Conservation (phyloP, 2,329 filamentous ascomycete species). For the Aspergillus latus region DNA sequence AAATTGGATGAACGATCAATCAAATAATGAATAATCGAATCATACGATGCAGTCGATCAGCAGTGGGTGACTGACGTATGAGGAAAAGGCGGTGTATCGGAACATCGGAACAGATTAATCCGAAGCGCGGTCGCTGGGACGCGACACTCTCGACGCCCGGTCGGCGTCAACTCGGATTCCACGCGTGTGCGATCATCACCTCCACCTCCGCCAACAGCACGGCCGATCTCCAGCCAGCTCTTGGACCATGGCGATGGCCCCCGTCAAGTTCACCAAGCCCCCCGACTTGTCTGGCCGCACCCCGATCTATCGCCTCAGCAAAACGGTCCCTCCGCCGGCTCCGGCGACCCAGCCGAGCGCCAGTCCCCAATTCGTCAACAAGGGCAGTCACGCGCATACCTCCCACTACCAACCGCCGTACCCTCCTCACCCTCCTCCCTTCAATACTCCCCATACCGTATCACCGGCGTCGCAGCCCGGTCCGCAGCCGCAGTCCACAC, state of each 20-base stretch:
- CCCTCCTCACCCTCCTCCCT: neutral
- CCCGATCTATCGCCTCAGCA: conserved; percentile 13
- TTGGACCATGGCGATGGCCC: conserved; percentile 6
- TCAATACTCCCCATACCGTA: conserved; percentile 6
- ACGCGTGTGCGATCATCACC: neutral
- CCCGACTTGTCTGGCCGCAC: conserved; percentile 14
- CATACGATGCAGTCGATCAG: no score
- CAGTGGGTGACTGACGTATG: no score
- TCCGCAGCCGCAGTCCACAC: neutral
- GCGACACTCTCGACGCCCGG: neutral
- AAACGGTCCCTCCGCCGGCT: neutral
- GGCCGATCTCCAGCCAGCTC: conserved; percentile 1
- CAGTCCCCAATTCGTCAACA: neutral
- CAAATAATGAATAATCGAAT: no score
- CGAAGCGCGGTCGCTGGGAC: no score
- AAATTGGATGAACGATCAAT: no score
- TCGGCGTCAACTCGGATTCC: no score
- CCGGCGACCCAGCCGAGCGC: neutral
- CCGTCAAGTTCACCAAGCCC: conserved; percentile 6
- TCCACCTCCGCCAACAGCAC: neutral
- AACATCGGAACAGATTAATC: no score
- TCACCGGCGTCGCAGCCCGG: neutral
- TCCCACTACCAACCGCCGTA: neutral
- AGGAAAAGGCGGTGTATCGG: no score
- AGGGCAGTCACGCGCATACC: neutral